Evolutionary conservation across 768 basidiomycete genomes (phyloP).

Genomic region (Rhizopogon vinicolor): DNA sequence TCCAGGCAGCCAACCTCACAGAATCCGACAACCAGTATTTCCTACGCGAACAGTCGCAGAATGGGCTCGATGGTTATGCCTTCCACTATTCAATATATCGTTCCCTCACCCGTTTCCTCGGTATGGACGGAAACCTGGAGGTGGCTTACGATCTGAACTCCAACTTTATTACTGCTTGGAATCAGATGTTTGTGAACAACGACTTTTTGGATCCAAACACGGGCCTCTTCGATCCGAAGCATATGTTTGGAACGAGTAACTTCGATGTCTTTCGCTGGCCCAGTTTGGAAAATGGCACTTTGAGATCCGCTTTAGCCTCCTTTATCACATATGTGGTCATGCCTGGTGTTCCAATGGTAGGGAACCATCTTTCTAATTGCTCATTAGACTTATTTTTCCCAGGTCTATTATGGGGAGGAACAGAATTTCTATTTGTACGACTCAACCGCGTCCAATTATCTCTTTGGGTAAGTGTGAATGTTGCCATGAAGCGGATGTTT

Average conservation of each 20-base stretch:
- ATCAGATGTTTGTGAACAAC: constrained; percentile 84
- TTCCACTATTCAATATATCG: constrained; percentile 97
- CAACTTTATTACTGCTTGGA: constrained; percentile 90
- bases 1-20: constrained; percentile 64
- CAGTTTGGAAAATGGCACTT: constrained; percentile 78
- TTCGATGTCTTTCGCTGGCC: constrained; percentile 97
- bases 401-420: constrained; percentile 90
- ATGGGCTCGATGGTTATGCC: constrained; percentile 72
- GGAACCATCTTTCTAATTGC: constrained; percentile 7
- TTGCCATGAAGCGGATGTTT: not conserved
- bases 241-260: constrained; percentile 91
- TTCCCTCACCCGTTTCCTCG: constrained; percentile 78
- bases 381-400: not conserved
- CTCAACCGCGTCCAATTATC: constrained; percentile 87
- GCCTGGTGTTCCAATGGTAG: constrained; percentile 81
- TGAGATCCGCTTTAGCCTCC: constrained; percentile 67
- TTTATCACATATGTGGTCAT: constrained; percentile 79
- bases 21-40: constrained; percentile 66
- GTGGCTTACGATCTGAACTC: constrained; percentile 81
- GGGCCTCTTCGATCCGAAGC: constrained; percentile 69
- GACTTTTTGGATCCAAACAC: constrained; percentile 77
- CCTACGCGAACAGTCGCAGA: constrained; percentile 57
- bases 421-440: constrained; percentile 87
- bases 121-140: constrained; percentile 93
- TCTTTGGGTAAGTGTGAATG: constrained; percentile 61